Evolutionary conservation across 306 rosid species (phyloP).

Genomic region (Abrus precatorius): DNA sequence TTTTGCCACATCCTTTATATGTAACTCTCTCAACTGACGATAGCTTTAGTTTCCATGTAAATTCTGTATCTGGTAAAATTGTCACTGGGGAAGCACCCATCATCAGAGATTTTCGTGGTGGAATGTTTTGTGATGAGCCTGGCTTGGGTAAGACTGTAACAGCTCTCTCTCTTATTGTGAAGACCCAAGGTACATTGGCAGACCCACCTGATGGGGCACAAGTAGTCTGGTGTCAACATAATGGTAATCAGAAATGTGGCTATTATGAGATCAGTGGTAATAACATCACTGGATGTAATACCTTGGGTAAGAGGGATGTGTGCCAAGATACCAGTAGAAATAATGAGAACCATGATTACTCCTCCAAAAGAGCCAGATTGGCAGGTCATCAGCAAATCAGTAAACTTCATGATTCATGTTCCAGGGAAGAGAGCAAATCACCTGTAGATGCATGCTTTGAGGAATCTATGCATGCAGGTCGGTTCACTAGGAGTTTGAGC

Average conservation of each 20-base stretch:
- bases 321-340: conserved; percentile 52
- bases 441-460: conserved; percentile 59
- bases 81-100: conserved; percentile 74
- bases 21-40: conserved; percentile 74
- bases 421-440: conserved; percentile 54
- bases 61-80: conserved; percentile 86
- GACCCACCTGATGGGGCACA: conserved; percentile 76
- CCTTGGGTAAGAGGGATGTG: conserved; percentile 59
- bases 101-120: conserved; percentile 87
- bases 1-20: conserved; percentile 80
- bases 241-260: conserved; percentile 79
- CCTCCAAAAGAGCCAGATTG: conserved; percentile 73
- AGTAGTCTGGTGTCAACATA: conserved; percentile 77
- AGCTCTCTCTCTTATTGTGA: conserved; percentile 84
- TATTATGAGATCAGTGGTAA: conserved; percentile 83
- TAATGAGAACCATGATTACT: conserved; percentile 53
- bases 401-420: conserved; percentile 51
- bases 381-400: conserved; percentile 48
- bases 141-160: conserved; percentile 99
- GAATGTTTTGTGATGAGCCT: conserved; percentile 98
- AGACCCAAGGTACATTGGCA: conserved; percentile 83
- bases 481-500: conserved; percentile 66
- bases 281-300: conserved; percentile 44
- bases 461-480: conserved; percentile 53
- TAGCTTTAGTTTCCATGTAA: conserved; percentile 72